Evolutionary conservation across 345 rosid species (phyloP).

Genomic region (Bruguiera parviflora): DNA sequence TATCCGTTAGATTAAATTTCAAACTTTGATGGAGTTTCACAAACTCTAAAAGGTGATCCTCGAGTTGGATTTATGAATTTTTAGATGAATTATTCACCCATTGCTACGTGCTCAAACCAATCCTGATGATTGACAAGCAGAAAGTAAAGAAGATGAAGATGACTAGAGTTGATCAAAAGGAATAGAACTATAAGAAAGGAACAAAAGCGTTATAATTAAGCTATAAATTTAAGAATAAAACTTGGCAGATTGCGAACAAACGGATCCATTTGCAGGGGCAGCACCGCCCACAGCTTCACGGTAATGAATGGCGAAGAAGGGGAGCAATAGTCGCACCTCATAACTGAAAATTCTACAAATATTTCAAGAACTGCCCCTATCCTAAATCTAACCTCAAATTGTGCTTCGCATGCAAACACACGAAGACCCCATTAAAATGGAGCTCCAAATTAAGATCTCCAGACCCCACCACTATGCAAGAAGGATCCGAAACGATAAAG

Average conservation of each 20-base stretch:
- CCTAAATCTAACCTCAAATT: not conserved
- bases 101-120: not conserved
- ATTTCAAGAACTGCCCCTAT: too few species aligned
- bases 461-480: not conserved
- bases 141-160: not conserved
- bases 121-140: too few species aligned
- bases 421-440: not conserved
- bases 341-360: not conserved
- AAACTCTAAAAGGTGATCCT: too few species aligned
- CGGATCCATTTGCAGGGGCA: slow-evolving; percentile 8
- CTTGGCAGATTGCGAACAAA: not conserved
- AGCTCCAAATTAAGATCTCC: slow-evolving; percentile 3
- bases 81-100: too few species aligned
- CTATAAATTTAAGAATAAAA: not conserved
- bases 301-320: too few species aligned
- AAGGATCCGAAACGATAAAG: too few species aligned
- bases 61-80: too few species aligned
- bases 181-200: not conserved
- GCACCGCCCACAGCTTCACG: too few species aligned
- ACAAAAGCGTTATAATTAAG: too few species aligned
- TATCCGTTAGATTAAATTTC: too few species aligned
- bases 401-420: not conserved
- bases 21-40: too few species aligned
- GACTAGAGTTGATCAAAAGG: not conserved
- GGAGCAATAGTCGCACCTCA: too few species aligned